Percentiles rank a stretch among this genome's conserved stretches.
These are phyloP conservation scores for Aureobasidium pullulans DNA, from an alignment of 2,329 filamentous ascomycete species.

Conservation along the genomic window DNA sequence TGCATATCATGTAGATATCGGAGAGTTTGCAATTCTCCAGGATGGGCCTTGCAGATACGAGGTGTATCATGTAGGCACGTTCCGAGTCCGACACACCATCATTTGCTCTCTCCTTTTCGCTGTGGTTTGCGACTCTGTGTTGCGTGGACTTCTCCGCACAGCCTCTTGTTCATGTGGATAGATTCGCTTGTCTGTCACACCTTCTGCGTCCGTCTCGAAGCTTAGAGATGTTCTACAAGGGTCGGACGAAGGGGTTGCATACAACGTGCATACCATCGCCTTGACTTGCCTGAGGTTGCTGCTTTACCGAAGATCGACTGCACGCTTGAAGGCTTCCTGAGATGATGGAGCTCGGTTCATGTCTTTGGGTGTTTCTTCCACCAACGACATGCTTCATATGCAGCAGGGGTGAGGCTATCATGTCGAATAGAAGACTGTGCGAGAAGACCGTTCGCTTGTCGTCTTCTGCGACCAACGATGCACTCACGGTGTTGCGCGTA, in stretches of 20 bases:
- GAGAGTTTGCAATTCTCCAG: not conserved
- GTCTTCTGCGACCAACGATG: not conserved
- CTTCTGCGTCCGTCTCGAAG: not conserved
- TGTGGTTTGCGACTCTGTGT: not conserved
- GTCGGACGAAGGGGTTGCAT: not conserved
- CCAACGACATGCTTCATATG: not conserved
- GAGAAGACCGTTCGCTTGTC: not conserved
- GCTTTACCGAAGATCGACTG: not conserved
- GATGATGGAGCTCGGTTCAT: conserved; percentile 1
- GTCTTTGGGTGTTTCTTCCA: not conserved
- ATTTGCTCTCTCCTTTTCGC: not conserved
- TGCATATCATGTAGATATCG: not conserved
- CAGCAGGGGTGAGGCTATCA: not conserved
- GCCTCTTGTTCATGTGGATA: not conserved
- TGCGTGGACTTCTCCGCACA: conserved; percentile 7
- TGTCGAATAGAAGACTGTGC: not conserved
- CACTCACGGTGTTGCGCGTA: not conserved
- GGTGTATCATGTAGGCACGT: conserved; percentile 2
- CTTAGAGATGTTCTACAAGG: not conserved
- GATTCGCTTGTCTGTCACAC: conserved; percentile 4
- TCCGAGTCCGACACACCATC: conserved; percentile 5
- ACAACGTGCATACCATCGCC: not conserved
- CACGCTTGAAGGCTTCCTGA: not conserved
- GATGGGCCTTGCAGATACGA: conserved; percentile 2
- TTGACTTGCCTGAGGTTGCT: not conserved